These are phyloP conservation scores for Aspergillus taichungensis DNA, from an alignment of 495 filamentous ascomycete genomes.

Conservation along the genomic window DNA sequence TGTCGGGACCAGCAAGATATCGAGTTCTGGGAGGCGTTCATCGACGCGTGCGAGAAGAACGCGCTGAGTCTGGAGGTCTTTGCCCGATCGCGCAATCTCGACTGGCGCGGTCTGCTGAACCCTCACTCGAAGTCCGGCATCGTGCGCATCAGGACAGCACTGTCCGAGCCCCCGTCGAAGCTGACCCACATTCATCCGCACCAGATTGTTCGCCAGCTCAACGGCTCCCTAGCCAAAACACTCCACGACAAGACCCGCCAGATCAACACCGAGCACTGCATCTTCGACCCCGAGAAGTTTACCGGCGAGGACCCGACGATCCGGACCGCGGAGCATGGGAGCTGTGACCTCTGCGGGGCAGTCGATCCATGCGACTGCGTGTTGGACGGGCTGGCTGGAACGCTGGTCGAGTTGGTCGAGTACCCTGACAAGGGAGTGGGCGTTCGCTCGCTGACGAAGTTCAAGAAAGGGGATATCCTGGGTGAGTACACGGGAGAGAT, in stretches of 20 bases:
- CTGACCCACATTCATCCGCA: slow-evolving; percentile 15
- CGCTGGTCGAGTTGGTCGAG: slow-evolving; percentile 26
- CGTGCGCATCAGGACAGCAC: not conserved
- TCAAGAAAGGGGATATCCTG: slow-evolving; percentile 17
- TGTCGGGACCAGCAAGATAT: not conserved
- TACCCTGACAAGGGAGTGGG: slow-evolving; percentile 23
- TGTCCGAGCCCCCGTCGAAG: slow-evolving; percentile 2
- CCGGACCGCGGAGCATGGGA: slow-evolving; percentile 1
- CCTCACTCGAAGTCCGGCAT: slow-evolving; percentile 4
- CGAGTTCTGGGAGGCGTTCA: slow-evolving; percentile 13
- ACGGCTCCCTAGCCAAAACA: not conserved
- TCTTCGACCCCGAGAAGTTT: slow-evolving; percentile 9
- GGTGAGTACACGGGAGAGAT: slow-evolving; percentile 26
- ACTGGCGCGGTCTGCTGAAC: slow-evolving; percentile 20
- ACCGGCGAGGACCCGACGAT: slow-evolving; percentile 4
- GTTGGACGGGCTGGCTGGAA: slow-evolving; percentile 6
- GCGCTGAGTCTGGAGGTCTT: slow-evolving; percentile 23
- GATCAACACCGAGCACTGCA: slow-evolving; percentile 9
- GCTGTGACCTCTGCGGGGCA: slow-evolving; percentile 14
- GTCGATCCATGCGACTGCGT: slow-evolving; percentile 10
- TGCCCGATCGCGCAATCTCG: slow-evolving; percentile 18
- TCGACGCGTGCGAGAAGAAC: slow-evolving; percentile 12
- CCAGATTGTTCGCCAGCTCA: slow-evolving; percentile 7
- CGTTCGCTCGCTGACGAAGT: slow-evolving; percentile 20
- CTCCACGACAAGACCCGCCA: slow-evolving; percentile 6